Evolutionary conservation across 768 basidiomycete genomes (phyloP).

Genomic region (Boletus pseudo-olivaceus): DNA sequence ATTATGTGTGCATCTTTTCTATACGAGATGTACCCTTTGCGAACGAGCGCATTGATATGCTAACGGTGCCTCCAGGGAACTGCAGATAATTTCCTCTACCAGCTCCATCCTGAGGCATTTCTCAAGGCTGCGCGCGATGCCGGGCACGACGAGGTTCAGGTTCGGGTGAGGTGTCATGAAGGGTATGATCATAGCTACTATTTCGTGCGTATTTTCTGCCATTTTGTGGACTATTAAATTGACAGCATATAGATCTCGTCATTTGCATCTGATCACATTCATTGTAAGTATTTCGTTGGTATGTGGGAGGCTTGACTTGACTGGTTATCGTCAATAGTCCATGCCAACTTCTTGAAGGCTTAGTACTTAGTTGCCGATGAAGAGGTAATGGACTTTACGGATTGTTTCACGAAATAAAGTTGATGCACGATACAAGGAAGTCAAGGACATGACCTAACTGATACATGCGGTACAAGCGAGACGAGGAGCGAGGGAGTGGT

Average conservation of each 20-base stretch:
- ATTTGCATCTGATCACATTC: slow-evolving; percentile 85
- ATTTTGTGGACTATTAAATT: neutral
- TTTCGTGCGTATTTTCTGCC: slow-evolving; percentile 50
- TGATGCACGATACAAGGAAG: neutral
- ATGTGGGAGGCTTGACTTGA: slow-evolving; percentile 7
- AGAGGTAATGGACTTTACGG: neutral
- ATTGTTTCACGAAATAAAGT: slow-evolving; percentile 6
- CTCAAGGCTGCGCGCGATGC: slow-evolving; percentile 60
- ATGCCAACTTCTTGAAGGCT: slow-evolving; percentile 83
- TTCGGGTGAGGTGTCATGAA: slow-evolving; percentile 73
- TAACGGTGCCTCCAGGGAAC: slow-evolving; percentile 52
- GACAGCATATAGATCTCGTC: slow-evolving; percentile 66
- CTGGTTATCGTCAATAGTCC: slow-evolving; percentile 47
- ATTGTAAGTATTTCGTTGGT: slow-evolving; percentile 51
- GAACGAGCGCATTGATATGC: neutral
- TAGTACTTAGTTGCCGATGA: slow-evolving; percentile 43
- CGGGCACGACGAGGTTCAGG: slow-evolving; percentile 70
- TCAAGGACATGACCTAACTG: neutral
- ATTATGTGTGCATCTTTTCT: slow-evolving; percentile 58
- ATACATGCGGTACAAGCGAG: slow-evolving; percentile 5
- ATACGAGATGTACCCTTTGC: neutral
- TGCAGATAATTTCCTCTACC: slow-evolving; percentile 66
- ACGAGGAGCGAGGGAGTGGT: neutral
- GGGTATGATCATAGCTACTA: slow-evolving; percentile 91
- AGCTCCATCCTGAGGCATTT: slow-evolving; percentile 70